phyloP scores from a whole-genome alignment of 495 filamentous ascomycete genomes.

The Sabuloglossum arenarium region DNA sequence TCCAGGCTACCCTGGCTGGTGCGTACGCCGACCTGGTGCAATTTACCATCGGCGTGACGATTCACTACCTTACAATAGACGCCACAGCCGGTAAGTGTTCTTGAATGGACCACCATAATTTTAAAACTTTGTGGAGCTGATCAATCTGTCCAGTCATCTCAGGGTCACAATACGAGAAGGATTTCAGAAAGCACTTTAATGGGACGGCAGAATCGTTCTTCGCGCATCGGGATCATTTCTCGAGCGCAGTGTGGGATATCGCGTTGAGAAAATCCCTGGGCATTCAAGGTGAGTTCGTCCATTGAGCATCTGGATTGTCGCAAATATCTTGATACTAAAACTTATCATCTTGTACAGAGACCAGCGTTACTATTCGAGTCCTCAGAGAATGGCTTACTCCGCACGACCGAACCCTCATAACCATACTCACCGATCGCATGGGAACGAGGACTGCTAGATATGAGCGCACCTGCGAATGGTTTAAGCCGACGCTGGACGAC shows the following conservation, averaged over 20 bases:
- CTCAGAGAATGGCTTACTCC: slow-evolving; percentile 11
- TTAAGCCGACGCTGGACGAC: slow-evolving; percentile 28
- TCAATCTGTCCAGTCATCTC: too few species aligned
- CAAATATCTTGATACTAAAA: too few species aligned
- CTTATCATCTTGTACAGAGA: background rate
- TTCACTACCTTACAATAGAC: too few species aligned
- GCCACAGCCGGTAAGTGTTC: too few species aligned
- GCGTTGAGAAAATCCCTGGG: background rate
- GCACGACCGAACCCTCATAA: slow-evolving; percentile 27
- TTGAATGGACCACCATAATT: too few species aligned
- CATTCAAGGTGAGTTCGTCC: background rate
- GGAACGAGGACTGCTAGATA: slow-evolving; percentile 19
- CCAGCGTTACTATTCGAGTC: background rate
- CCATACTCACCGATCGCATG: slow-evolving; percentile 29
- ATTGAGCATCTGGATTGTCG: background rate
- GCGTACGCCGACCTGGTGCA: background rate
- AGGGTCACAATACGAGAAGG: too few species aligned
- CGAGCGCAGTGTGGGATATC: background rate
- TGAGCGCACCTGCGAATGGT: slow-evolving; percentile 43
- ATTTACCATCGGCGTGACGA: background rate
- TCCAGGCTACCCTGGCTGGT: background rate
- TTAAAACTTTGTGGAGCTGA: too few species aligned
- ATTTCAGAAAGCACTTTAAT: too few species aligned
- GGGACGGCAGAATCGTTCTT: too few species aligned
- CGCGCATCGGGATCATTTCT: background rate